phyloP scores from a whole-genome alignment of 805 yeast genomes.

The Myxozyma sirexii region DNA sequence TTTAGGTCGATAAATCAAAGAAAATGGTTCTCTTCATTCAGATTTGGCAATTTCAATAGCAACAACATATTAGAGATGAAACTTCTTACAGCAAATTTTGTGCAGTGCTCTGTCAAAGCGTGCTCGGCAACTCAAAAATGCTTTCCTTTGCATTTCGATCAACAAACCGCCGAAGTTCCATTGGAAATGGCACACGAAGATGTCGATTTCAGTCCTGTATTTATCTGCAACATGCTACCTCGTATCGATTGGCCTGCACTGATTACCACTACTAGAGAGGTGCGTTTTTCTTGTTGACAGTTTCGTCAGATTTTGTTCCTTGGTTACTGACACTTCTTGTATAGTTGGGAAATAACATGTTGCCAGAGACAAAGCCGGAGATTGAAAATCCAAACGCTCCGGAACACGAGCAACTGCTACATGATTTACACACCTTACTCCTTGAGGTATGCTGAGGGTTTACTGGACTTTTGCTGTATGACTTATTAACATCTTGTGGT shows the following conservation, averaged over 20 bases:
- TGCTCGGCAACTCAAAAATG: slow-evolving; percentile 76
- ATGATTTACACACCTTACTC: slow-evolving; percentile 74
- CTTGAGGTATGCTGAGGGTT: slow-evolving; percentile 52
- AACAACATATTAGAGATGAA: too few species aligned
- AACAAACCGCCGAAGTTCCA: slow-evolving; percentile 35
- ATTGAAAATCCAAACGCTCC: slow-evolving; percentile 54
- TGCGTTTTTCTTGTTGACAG: slow-evolving; percentile 39
- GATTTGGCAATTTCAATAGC: too few species aligned
- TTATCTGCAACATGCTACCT: slow-evolving; percentile 72
- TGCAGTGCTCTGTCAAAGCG: slow-evolving; percentile 83
- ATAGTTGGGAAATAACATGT: slow-evolving; percentile 26
- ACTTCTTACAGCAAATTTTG: slow-evolving; percentile 92
- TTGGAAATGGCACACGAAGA: slow-evolving; percentile 76
- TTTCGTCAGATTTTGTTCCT: background rate
- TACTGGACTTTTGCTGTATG: background rate
- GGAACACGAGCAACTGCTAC: slow-evolving; percentile 55
- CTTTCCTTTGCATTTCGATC: slow-evolving; percentile 76
- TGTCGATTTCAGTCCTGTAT: slow-evolving; percentile 78
- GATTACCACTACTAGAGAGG: slow-evolving; percentile 71
- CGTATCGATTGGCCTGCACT: slow-evolving; percentile 90
- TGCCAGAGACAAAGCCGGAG: slow-evolving; percentile 45
- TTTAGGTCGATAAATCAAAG: too few species aligned
- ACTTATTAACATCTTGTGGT: background rate
- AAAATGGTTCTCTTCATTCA: too few species aligned
- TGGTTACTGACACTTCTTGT: background rate